Evolutionary conservation across 345 rosid species (phyloP), one percentile per base, ranked within the genome.

Genomic region (Dovyalis caffra): DNA sequence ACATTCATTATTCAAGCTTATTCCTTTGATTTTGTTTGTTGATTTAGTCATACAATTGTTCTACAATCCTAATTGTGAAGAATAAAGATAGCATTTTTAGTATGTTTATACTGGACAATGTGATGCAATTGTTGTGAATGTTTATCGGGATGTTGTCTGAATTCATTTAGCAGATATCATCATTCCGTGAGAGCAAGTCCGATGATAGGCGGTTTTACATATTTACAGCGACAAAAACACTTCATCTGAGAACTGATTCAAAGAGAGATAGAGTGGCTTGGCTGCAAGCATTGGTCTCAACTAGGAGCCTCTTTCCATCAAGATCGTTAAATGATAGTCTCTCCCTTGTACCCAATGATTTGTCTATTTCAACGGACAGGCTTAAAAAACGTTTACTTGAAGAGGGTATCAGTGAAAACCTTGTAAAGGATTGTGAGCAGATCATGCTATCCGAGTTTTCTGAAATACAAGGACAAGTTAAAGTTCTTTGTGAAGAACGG

Each of bases 111-210:
- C 49, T 56, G 28, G 37, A 76, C 53, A 63, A 61, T 56, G 61
- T 56, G 28, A 23, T 56, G 56, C 67, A 32, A 61, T 28, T 69
- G 29, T 69, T 64, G 38, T 37, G 29, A 74, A 62, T 62, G 72
- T 60, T 70, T 69, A 70, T 76, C 63, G 35, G 38, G 75, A 61
- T 78, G 38, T 76, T 70, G 35, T 51, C 70, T 57, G 31, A 47
- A 68, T 79, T 87, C 60, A 67, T 81, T 64, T 76, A 64, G 80
- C 95, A 95, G 99, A 87, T 93, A 70, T 93, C 97, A 0, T 95
- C 99, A 51, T 95, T 93, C 83, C 86, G 99, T 51, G 99, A 93
- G 86, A 95, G 99, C 92, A 95, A 88, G 81, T 93, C 98, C 6
- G 99, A 95, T 72, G 93, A 91, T 73, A 78, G 90, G 85, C 86